Conservation (phyloP, 208 protist species). For the Tritrichomonas foetus region DNA sequence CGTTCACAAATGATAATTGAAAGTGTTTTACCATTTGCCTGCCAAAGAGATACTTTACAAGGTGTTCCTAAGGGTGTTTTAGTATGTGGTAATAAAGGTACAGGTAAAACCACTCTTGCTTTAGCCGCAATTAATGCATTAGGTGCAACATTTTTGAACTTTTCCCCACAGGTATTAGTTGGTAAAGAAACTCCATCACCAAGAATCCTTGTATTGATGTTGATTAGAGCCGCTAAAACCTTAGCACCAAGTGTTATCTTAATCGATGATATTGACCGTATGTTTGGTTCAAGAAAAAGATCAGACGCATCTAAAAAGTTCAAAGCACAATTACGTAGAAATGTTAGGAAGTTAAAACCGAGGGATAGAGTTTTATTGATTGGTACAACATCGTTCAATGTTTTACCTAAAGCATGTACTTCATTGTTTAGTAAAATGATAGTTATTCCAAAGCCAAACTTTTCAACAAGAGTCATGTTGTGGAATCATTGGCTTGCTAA, state of each 20-base stretch:
- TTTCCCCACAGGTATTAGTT: conserved; percentile 7
- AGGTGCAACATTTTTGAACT: neutral
- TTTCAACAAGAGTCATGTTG: neutral
- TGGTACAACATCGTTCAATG: neutral
- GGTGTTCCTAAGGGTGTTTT: neutral
- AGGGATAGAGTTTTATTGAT: neutral
- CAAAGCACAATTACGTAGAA: neutral
- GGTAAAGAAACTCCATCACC: neutral
- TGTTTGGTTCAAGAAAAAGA: neutral
- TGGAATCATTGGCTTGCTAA: conserved; percentile 23
- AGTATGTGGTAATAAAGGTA: neutral
- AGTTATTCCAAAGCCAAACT: neutral
- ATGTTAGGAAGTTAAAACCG: neutral
- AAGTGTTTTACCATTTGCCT: neutral
- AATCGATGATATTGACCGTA: neutral
- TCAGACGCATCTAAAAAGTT: neutral
- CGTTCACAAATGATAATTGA: neutral
- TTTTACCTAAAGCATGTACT: neutral
- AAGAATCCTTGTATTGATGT: neutral
- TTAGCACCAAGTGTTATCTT: neutral
- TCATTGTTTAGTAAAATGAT: neutral
- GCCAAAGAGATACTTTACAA: neutral
- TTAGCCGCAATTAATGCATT: neutral
- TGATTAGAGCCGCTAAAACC: neutral
- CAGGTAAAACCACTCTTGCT: conserved; percentile 27